phyloP scores from a whole-genome alignment of 495 filamentous ascomycete genomes.

The Xylaria scruposa region DNA sequence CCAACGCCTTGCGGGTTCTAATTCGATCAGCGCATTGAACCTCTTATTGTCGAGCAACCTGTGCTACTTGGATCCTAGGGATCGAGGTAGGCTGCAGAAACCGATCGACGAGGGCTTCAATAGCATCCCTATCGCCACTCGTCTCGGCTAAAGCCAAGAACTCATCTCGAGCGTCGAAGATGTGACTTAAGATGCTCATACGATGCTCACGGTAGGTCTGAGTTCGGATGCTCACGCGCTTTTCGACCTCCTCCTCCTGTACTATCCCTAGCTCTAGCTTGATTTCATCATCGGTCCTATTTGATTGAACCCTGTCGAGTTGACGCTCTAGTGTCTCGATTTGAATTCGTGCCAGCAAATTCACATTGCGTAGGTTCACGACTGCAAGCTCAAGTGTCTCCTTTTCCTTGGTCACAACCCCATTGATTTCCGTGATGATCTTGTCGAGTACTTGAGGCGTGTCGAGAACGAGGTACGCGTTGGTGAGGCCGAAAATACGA shows the following conservation, averaged over 20 bases:
- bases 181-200: slow-evolving; percentile 1
- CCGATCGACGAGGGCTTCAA: slow-evolving; percentile 14
- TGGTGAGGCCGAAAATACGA: slow-evolving; percentile 17
- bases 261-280: background rate
- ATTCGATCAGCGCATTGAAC: no score
- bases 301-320: background rate
- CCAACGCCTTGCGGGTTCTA: no score
- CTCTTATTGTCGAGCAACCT: background rate
- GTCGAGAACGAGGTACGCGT: background rate
- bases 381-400: background rate
- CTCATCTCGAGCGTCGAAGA: slow-evolving; percentile 14
- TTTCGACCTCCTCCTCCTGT: slow-evolving; percentile 8
- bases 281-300: slow-evolving; percentile 4
- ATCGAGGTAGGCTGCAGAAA: slow-evolving; percentile 7
- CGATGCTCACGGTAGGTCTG: slow-evolving; percentile 24
- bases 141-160: slow-evolving; percentile 12
- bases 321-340: slow-evolving; percentile 12
- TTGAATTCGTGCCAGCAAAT: background rate
- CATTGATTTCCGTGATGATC: background rate
- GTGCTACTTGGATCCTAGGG: background rate
- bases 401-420: background rate
- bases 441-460: slow-evolving; percentile 9
- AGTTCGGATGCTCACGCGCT: slow-evolving; percentile 7
- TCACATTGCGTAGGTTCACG: background rate
- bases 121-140: slow-evolving; percentile 8